Evolutionary conservation across 164 flowering plant genomes (phyloP), one percentile per base, ranked within the genome.

Genomic region (Amborella trichopoda): DNA sequence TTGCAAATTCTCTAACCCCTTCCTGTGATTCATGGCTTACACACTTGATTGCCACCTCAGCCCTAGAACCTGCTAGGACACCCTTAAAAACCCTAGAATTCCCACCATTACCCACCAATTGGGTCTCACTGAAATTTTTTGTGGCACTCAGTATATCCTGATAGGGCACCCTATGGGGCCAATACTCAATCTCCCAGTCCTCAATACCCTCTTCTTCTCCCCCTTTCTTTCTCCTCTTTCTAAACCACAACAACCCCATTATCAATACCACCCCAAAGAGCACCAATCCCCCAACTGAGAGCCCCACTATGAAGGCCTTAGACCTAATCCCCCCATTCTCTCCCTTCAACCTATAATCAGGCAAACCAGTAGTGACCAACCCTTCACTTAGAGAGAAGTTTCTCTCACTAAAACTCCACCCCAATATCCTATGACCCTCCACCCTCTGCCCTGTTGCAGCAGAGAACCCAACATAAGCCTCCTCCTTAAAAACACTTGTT

Each of bases 161-260:
- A 36, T 61, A 70, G 14, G 14, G 28, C 19, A 75, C 53, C 51
- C 81, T 39, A 46, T 68, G 75, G 3, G 81, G 77, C 75, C 81
- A 70, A 34, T 67, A 75, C 43, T 75, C 72, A 49, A 52, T 13
- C 40, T 75, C 81, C 81, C 81, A 72, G 3, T 67, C 72, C 50
- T 72, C 75, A 33, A 50, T 43, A 5, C 18, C 63, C 12, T 69
- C 65, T 27, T 34, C 19, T 14, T 14, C 17, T 27, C 44, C 34
- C 48, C 50, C 36, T 22, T 45, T 28, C 17, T 16, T 6, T 25
- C 12, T 58, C 38, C 48, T 42, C 28, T 47, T 18, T 19, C 44
- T 47, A 17, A 13, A 28, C 40, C 52, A 33, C 10, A 61, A 11
- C 45, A 37, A 14, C 40, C 2, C 30, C 6, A 53, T 26, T 14